Conservation (phyloP, 306 rosid genomes). For the Pyrus communis region DNA sequence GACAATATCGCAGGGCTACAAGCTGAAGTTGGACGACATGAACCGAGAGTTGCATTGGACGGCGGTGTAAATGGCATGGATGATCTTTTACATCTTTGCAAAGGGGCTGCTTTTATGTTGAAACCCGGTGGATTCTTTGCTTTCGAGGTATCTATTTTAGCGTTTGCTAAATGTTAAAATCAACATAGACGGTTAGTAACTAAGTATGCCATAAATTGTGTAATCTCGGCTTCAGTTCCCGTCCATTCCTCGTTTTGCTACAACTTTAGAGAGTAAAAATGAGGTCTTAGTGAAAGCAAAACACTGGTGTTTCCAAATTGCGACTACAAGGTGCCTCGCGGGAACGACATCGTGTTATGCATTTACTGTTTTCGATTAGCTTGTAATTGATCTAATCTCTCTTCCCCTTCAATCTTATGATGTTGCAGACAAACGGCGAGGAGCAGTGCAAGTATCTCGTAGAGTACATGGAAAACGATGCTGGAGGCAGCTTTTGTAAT, state of each 20-base stretch:
- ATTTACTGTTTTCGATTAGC: neutral
- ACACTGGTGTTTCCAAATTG: no score
- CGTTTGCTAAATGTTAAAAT: neutral
- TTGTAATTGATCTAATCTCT: constrained; percentile 6
- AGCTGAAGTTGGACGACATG: constrained; percentile 84
- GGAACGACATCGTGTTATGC: neutral
- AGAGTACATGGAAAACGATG: constrained; percentile 48
- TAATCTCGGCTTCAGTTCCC: neutral
- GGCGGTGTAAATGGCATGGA: constrained; percentile 69
- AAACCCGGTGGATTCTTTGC: constrained; percentile 82
- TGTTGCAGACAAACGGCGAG: constrained; percentile 79
- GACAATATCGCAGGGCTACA: constrained; percentile 59
- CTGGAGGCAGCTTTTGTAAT: constrained; percentile 40
- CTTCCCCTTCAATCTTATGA: constrained; percentile 9
- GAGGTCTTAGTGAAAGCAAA: neutral
- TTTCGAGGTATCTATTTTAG: constrained; percentile 53
- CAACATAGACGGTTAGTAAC: neutral
- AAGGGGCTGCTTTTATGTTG: constrained; percentile 62
- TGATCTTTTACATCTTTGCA: constrained; percentile 70
- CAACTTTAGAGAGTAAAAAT: neutral
- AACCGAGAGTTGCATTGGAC: constrained; percentile 71
- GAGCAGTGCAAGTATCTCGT: constrained; percentile 61
- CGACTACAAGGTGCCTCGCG: no score
- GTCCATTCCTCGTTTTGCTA: neutral
- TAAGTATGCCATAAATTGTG: neutral